Evolutionary conservation across 495 filamentous ascomycete species (phyloP).

Genomic region (Geopyxis carbonaria): DNA sequence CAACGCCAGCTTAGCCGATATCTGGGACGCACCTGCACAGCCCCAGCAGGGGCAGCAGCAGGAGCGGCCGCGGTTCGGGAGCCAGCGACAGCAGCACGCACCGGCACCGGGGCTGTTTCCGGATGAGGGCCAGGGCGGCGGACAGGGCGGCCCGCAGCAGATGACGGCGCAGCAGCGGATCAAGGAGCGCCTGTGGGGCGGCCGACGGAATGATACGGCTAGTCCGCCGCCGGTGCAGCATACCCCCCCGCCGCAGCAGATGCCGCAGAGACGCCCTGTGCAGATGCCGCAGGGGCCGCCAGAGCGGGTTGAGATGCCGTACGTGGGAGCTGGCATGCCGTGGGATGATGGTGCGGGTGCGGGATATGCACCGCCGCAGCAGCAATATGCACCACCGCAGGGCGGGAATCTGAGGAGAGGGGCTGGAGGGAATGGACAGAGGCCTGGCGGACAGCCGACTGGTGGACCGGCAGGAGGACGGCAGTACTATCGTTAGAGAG

Average conservation of each 20-base stretch:
- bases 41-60: slow-evolving; percentile 31
- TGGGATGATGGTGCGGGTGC: slow-evolving; percentile 18
- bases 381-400: too few species aligned
- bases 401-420: slow-evolving; percentile 17
- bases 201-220: slow-evolving; percentile 18
- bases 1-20: slow-evolving; percentile 47
- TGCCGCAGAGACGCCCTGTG: slow-evolving; percentile 2
- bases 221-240: slow-evolving; percentile 12
- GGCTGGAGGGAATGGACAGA: slow-evolving; percentile 31
- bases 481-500: too few species aligned
- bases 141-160: slow-evolving; percentile 15
- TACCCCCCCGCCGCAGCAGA: slow-evolving; percentile 28
- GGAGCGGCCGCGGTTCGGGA: slow-evolving; percentile 38
- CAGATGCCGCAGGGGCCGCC: slow-evolving; percentile 14
- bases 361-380: slow-evolving; percentile 5
- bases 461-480: too few species aligned
- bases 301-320: slow-evolving; percentile 15
- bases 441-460: too few species aligned
- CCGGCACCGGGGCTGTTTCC: slow-evolving; percentile 14
- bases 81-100: slow-evolving; percentile 26
- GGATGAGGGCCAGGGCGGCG: slow-evolving; percentile 21
- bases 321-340: slow-evolving; percentile 15
- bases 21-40: slow-evolving; percentile 55
- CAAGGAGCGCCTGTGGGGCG: slow-evolving; percentile 47
- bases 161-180: slow-evolving; percentile 40